Base-by-base conservation (phyloP, 805 yeast genomes). In the Jamesozyma hellenica region DNA sequence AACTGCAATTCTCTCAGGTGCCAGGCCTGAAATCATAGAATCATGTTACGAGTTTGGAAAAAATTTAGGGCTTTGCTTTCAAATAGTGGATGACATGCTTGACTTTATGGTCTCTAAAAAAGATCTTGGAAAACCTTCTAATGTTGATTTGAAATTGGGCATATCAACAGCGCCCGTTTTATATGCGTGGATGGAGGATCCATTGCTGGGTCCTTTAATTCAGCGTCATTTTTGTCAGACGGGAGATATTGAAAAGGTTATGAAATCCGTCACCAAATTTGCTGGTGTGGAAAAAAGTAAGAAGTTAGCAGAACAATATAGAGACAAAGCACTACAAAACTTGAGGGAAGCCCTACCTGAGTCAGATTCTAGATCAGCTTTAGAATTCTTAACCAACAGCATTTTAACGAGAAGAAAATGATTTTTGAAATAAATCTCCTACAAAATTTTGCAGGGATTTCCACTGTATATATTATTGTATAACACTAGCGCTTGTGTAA, bases 161-260 rank as follows among this genome's bases (percentile, higher is more conserved):
- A 71, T 92, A 50, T 97, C 97, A 1, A 92, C 98, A 0, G 97
- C 96, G 0, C 98, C 98, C 1, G 87, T 90, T 3, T 66, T 92
- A 40, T 92, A 72, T 62, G 97, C 98, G 1, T 92, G 98, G 98
- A 78, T 75, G 53, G 75, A 81, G 52, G 77, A 75, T 52, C 94
- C 95, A 0, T 82, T 79, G 42, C 68, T 92, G 35, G 97, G 96
- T 3, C 78, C 75, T 28, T 62, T 90, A 52, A 87, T 92, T 50
- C 77, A 76, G 18, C 74, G 97, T 43, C 86, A 90, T 60, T 92
- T 92, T 61, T 69, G 72, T 34, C 65, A 75, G 42, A 75, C 78
- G 1, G 95, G 94, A 4, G 98, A 92, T 59, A 81, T 90, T 28
- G 86, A 83, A 49, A 61, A 67, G n/a, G 94, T 96, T 2, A 72